Base-by-base conservation (phyloP, 805 yeast species). In the Myxozyma vanderwaltii region DNA sequence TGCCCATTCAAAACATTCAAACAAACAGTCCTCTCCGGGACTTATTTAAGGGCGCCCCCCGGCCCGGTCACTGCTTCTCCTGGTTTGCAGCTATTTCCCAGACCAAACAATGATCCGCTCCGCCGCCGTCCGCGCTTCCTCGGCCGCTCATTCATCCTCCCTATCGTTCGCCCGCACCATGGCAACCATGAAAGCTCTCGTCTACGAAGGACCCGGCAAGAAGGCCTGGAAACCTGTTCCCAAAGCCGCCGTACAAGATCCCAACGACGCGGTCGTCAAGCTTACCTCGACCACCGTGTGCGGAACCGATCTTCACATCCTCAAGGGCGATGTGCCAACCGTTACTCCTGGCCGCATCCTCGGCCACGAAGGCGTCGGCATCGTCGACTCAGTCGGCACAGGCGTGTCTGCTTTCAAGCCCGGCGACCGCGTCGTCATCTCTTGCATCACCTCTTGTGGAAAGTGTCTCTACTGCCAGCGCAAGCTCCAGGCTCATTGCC, bases 381-480 rank as follows among this genome's bases (percentile, higher is more conserved):
- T 67, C 75, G 71, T 81, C 6, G 78, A 73, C 2, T 76, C 73
- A 7, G 74, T 71, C 17, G 84, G 83, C 1, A 29, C 65, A 1
- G 68, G 56, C 2, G 74, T 73, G 1, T 50, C 67, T 6, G 67
- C 69, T n/a, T 76, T 81, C 63, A 63, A 69, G 53, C 63, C 74
- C 8, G 84, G 84, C 5, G 84, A 81, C 57, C 74, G 74, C 17
- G 84, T 81, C 7, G 71, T 79, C 31, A 73, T 79, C 36, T 69
- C 72, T 29, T 81, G 82, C 64, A 82, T 85, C 19, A 77, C 82
- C 12, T 85, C 83, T 60, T 83, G 87, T 69, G 86, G 86, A 0
- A 71, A 73, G 40, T 83, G 87, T 67, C 81, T 81, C 80, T 83
- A 81, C 63, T 83, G 87, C 67, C 66, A 50, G 27, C 51, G 56